Evolutionary conservation across 805 yeast genomes (phyloP).

Genomic region (Teunomyces aglyptinius): DNA sequence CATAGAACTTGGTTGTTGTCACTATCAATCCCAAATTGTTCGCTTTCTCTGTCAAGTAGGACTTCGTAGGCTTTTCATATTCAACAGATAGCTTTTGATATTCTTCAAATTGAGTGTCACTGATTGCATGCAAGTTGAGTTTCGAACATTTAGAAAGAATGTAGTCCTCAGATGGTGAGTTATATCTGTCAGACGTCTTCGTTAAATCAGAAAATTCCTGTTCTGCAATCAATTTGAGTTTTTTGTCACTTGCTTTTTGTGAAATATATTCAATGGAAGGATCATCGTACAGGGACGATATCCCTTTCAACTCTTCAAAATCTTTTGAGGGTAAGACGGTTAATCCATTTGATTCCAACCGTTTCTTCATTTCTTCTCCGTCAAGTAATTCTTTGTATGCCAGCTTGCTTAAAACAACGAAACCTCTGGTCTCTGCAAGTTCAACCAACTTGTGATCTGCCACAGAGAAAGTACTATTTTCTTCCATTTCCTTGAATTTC

Average conservation of each 20-base stretch:
- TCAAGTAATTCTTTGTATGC: slow-evolving; percentile 27
- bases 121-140: slow-evolving; percentile 11
- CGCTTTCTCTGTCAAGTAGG: slow-evolving; percentile 33
- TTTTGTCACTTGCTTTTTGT: slow-evolving; percentile 9
- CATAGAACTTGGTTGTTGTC: slow-evolving; percentile 28
- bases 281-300: slow-evolving; percentile 10
- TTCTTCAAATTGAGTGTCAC: slow-evolving; percentile 10
- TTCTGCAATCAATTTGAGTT: slow-evolving; percentile 12
- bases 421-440: slow-evolving; percentile 24
- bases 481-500: slow-evolving; percentile 28
- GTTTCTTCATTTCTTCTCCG: slow-evolving; percentile 35
- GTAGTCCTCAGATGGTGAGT: slow-evolving; percentile 24
- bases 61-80: slow-evolving; percentile 32
- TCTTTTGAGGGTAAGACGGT: slow-evolving; percentile 29
- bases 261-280: slow-evolving; percentile 25
- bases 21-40: slow-evolving; percentile 33
- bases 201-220: slow-evolving; percentile 17
- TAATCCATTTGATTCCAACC: slow-evolving; percentile 29
- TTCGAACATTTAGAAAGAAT: slow-evolving; percentile 20
- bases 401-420: slow-evolving; percentile 22
- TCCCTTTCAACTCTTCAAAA: slow-evolving; percentile 13
- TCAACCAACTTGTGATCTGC: slow-evolving; percentile 23
- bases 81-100: slow-evolving; percentile 21
- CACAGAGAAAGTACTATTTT: slow-evolving; percentile 22
- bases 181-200: slow-evolving; percentile 10